Evolutionary conservation across 257 asterid species (phyloP).

Genomic region (Echium plantagineum): DNA sequence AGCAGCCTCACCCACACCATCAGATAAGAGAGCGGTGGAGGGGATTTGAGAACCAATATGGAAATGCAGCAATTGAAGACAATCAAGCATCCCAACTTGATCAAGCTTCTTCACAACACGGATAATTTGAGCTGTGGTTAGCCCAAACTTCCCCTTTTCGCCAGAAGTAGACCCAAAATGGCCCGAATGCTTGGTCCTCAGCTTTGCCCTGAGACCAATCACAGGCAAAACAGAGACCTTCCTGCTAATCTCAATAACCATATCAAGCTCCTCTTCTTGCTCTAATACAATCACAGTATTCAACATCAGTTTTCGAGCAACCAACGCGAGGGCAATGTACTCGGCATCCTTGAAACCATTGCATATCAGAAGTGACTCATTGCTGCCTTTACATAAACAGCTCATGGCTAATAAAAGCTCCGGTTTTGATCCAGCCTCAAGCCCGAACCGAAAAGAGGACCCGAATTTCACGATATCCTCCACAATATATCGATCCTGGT

Average conservation of each 20-base stretch:
- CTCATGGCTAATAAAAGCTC: constrained; percentile 95
- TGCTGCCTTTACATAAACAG: constrained; percentile 66
- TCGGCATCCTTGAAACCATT: constrained; percentile 93
- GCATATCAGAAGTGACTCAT: constrained; percentile 69
- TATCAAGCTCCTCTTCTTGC: constrained; percentile 82
- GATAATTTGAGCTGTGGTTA: constrained; percentile 68
- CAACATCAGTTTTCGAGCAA: constrained; percentile 62
- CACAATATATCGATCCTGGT: constrained; percentile 74
- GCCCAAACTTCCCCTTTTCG: constrained; percentile 90
- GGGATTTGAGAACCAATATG: constrained; percentile 98
- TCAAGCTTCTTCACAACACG: constrained; percentile 67
- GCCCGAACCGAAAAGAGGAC: constrained; percentile 64
- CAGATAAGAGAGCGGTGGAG: constrained; percentile 52
- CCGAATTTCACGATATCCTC: constrained; percentile 93
- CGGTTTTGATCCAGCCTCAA: constrained; percentile 95
- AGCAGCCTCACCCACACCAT: constrained; percentile 85
- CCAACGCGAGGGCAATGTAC: constrained; percentile 69
- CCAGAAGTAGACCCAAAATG: constrained; percentile 99
- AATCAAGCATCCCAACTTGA: constrained; percentile 64
- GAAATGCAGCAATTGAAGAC: constrained; percentile 82
- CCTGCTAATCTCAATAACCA: constrained; percentile 55
- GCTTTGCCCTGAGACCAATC: constrained; percentile 81
- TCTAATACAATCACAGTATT: constrained; percentile 85
- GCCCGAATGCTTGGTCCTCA: constrained; percentile 84
- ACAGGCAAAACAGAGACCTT: constrained; percentile 70